These are phyloP conservation scores for Rhodotorula paludigena DNA, from an alignment of 768 basidiomycete genomes.

Conservation along the genomic window DNA sequence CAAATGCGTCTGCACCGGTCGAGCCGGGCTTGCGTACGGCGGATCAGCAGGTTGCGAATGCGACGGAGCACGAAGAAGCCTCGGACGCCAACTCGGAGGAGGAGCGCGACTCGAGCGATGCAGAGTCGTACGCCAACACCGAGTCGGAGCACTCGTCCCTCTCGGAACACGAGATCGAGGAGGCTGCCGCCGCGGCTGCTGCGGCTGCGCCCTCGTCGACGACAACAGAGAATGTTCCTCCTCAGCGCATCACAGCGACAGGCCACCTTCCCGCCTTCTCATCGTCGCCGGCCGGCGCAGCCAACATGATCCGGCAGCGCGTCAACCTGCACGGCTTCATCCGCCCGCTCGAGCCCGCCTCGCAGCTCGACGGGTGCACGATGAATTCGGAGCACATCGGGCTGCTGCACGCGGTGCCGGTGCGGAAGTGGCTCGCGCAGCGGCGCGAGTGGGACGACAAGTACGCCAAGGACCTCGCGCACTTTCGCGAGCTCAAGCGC, in stretches of 20 bases:
- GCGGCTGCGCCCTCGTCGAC: background rate
- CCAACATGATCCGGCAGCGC: slow-evolving; percentile 81
- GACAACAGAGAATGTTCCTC: background rate
- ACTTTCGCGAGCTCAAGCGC: slow-evolving; percentile 40
- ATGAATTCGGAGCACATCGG: slow-evolving; percentile 66
- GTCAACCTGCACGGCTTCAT: slow-evolving; percentile 74
- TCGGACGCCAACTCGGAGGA: background rate
- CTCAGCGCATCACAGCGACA: slow-evolving; percentile 14
- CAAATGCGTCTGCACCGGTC: slow-evolving; percentile 11
- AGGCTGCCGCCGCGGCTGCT: background rate
- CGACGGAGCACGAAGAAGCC: background rate
- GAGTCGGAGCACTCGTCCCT: background rate
- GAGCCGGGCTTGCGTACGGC: background rate
- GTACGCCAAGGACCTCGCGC: slow-evolving; percentile 42
- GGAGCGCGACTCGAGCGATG: slow-evolving; percentile 8
- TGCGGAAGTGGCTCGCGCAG: slow-evolving; percentile 46
- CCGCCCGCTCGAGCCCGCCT: slow-evolving; percentile 68
- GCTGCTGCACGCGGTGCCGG: slow-evolving; percentile 42
- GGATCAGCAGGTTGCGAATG: slow-evolving; percentile 5
- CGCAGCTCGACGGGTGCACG: slow-evolving; percentile 61
- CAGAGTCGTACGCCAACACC: background rate
- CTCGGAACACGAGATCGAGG: background rate
- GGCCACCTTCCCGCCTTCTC: slow-evolving; percentile 28
- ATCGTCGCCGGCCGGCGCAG: slow-evolving; percentile 14
- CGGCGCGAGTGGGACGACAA: slow-evolving; percentile 46